Evolutionary conservation across 2,329 filamentous ascomycete genomes (phyloP).

Genomic region (Furcasterigmium furcatum): DNA sequence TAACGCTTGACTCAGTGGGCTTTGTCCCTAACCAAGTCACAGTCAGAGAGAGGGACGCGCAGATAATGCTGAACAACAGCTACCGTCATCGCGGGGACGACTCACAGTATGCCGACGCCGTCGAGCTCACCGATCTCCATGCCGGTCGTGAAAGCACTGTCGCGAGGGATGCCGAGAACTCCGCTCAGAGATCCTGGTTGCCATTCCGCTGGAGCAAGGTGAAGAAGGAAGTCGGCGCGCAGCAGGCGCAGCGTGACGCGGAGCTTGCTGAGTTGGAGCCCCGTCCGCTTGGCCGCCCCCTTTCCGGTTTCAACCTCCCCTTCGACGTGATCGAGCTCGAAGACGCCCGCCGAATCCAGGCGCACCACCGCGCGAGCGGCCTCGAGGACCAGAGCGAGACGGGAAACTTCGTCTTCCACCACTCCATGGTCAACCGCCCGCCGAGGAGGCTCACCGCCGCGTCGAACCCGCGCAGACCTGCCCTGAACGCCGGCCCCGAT

Average conservation of each 20-base stretch:
- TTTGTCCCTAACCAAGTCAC: too few relatives aligned
- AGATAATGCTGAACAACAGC: too few relatives aligned
- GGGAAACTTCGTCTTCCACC: conserved; percentile 4
- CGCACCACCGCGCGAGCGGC: conserved; percentile 10
- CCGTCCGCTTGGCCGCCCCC: background rate
- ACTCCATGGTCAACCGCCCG: background rate
- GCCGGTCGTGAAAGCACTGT: background rate
- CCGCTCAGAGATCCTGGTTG: background rate
- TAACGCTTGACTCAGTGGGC: too few relatives aligned
- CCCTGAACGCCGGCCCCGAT: background rate
- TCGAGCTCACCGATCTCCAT: background rate
- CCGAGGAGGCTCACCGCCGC: too few relatives aligned
- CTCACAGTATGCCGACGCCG: too few relatives aligned
- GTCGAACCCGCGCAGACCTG: background rate
- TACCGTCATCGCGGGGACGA: too few relatives aligned
- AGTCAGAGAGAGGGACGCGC: too few relatives aligned
- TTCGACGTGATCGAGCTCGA: conserved; percentile 8
- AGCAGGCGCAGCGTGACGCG: background rate
- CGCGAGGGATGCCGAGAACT: background rate
- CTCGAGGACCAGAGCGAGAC: conserved; percentile 13
- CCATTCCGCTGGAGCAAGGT: background rate
- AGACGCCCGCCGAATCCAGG: conserved; percentile 9
- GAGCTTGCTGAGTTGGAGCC: background rate
- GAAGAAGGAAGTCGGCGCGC: background rate
- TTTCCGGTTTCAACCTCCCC: conserved; percentile 1